Base-by-base conservation (phyloP, 805 yeast species). In the Millerozyma miso region DNA sequence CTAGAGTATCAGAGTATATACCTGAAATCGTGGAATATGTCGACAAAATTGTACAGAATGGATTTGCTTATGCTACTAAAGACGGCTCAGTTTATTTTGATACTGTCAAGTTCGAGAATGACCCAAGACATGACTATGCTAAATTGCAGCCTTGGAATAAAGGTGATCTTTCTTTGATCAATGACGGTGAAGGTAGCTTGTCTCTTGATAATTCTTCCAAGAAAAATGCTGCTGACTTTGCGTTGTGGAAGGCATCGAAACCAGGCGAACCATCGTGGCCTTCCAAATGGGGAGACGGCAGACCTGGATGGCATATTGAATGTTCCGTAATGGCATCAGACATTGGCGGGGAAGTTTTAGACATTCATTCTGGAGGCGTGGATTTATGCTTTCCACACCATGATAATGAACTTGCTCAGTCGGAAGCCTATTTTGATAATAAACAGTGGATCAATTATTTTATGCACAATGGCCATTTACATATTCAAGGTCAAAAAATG, bases 291-390 rank as follows among this genome's bases (percentile, higher is more conserved):
- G 99, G 99, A 19, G 73, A 73, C 45, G 99, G 99, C 41, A 83
- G 99, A 63, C 99, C 99, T 12, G 99, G 99, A 3, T 93, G 99
- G 99, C 99, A 93, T 63, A 93, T 93, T 62, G 99, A 93, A 68
- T 93, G 99, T 76, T 89, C 97, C 6, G 99, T 93, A 16, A 93
- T 93, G 99, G 98, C 98, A 1, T 77, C 89, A 40, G 95, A 89
- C 52, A 76, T 90, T 37, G 75, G 86, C 32, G 98, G 98, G 3
- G 65, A 77, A 16, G 74, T 75, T 45, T 85, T 93, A 76, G 99
- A 93, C 64, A 88, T 93, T 52, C 99, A 93, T 62, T 83, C 96
- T 14, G 99, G 99, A 45, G 99, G 99, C 51, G 81, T 93, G 42
- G 99, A 93, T 68, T 76, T 93, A 57, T 97, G 98, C 16, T 93